These are phyloP conservation scores for Sideroxylon spinosum DNA, from an alignment of 179 eudicot species.

Conservation along the genomic window DNA sequence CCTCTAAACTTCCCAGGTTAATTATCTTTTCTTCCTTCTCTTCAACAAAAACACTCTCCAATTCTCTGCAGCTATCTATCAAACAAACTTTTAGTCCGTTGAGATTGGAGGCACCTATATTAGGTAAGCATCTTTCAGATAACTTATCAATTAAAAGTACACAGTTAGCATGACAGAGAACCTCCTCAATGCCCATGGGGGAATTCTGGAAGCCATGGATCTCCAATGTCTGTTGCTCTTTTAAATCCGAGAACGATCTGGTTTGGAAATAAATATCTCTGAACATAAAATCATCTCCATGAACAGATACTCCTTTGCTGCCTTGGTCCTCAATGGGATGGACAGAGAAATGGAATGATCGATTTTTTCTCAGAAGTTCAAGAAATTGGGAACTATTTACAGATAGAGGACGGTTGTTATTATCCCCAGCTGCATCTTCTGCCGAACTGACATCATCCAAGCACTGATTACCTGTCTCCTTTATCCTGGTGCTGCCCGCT, in stretches of 20 bases:
- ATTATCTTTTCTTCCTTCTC: neutral
- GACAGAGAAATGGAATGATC: conserved; percentile 13
- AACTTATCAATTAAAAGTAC: conserved; percentile 3
- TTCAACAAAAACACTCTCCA: conserved; percentile 2
- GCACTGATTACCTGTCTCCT: neutral
- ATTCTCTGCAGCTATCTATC: conserved; percentile 23
- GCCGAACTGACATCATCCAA: conserved; percentile 20
- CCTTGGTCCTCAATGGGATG: conserved; percentile 6
- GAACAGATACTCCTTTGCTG: neutral
- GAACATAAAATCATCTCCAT: conserved; percentile 10
- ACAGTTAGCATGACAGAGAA: conserved; percentile 8
- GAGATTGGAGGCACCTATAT: conserved; percentile 8
- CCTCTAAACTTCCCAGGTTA: neutral
- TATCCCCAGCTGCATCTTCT: neutral
- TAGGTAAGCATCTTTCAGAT: neutral
- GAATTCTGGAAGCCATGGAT: conserved; percentile 15
- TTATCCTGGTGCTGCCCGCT: neutral
- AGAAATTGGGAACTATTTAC: conserved; percentile 12
- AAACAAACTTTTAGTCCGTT: conserved; percentile 12
- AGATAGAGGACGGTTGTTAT: neutral
- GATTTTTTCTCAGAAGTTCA: neutral
- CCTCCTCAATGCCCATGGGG: conserved; percentile 9
- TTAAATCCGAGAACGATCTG: neutral
- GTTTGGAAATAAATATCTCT: conserved; percentile 12
- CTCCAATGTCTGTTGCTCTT: conserved; percentile 15